Base-by-base conservation (phyloP, 2,329 filamentous ascomycete species). In the Aspergillus calidoustus region DNA sequence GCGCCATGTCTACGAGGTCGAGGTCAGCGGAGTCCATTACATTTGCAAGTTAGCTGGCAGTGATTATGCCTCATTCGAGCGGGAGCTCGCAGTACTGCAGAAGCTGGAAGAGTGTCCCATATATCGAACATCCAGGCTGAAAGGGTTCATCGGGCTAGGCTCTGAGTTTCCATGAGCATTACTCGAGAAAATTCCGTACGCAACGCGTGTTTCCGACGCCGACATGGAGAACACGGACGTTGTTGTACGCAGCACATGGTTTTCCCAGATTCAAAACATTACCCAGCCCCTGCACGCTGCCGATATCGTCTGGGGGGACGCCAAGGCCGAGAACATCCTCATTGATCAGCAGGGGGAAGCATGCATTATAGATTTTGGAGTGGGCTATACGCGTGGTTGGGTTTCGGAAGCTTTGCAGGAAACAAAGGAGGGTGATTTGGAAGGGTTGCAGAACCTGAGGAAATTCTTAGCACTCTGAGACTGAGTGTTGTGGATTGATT, bases 321-420 rank as follows among this genome's bases (percentile, higher is more conserved):
- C 66, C 48, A 74, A 73, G 62, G 58, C 70, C 17, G 69, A 65
- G 13, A 74, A 74, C 64, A 56, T 73, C 22, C 54, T 74, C 31
- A 61, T 74, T 56, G 71, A 73, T 53, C 51, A 3, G 28, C 49
- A 70, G 19, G 59, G 59, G 2, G 55, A 71, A 62, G 5, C 23
- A 3, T 72, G 68, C 63, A 52, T 74, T 9, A 67, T 72, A 55
- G 70, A 75, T 66, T 73, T 74, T 61, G 69, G 68, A 31, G 71
- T 70, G 34, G 69, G 64, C 54, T 73, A 59, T 52, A 73, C 67
- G n/a, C n/a, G 63, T 31, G 64, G 65, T 28, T 73, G 69, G 67
- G 66, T 72, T 46, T 65, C 70, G 41, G 56, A 63, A 54, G 65
- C 71, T 30, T 57, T 65, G 41, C 46, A 52, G 3, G 63, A 72